Conservation (phyloP, 1,284 basidiomycete genomes). For the Papiliotrema fonsecae region DNA sequence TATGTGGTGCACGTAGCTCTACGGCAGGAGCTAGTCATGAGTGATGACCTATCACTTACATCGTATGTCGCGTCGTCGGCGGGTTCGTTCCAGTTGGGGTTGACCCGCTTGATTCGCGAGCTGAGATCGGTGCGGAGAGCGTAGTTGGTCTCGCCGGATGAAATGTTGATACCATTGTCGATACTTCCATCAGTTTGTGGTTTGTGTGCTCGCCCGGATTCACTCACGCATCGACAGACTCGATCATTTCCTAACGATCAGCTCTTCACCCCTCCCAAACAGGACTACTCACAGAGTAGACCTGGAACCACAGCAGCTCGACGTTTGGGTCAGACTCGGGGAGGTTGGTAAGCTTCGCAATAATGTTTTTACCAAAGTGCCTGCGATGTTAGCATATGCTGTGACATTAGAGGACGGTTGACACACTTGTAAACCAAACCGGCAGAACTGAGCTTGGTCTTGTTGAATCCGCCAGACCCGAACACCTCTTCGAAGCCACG, state of each 20-base stretch:
- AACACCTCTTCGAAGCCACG: constrained; percentile 88
- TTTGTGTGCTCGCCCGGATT: background rate
- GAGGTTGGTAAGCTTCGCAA: constrained; percentile 61
- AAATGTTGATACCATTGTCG: constrained; percentile 85
- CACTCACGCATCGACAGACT: constrained; percentile 73
- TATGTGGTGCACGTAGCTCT: too few species aligned
- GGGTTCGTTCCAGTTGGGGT: constrained; percentile 86
- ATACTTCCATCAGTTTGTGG: constrained; percentile 49
- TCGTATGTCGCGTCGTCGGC: constrained; percentile 61
- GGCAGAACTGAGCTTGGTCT: constrained; percentile 86
- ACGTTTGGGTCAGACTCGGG: constrained; percentile 60
- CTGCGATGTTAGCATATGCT: constrained; percentile 47
- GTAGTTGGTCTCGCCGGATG: constrained; percentile 60
- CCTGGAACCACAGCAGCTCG: constrained; percentile 73
- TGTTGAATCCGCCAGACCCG: constrained; percentile 59
- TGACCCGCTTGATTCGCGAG: constrained; percentile 71
- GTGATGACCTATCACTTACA: constrained; percentile 57
- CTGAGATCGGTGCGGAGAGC: constrained; percentile 73
- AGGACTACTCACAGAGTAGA: constrained; percentile 65
- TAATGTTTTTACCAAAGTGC: constrained; percentile 88
- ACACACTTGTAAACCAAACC: constrained; percentile 89
- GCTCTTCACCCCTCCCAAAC: background rate
- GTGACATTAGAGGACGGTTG: background rate
- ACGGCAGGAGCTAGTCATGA: too few species aligned
- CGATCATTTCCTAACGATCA: constrained; percentile 70